Evolutionary conservation across 1,284 basidiomycete genomes (phyloP).

Genomic region (Schizophyllum commune): DNA sequence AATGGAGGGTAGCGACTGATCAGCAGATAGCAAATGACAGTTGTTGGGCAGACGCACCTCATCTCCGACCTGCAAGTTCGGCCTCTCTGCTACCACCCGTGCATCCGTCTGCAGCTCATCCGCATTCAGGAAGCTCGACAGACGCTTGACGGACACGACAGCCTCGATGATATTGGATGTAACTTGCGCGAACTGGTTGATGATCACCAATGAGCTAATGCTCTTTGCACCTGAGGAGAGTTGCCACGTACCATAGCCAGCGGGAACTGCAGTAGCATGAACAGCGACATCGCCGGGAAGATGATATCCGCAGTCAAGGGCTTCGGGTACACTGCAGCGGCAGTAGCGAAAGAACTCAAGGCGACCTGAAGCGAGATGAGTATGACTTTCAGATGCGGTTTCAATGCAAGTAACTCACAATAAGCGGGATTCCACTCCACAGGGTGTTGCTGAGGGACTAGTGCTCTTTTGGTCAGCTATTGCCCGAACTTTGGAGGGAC

Average conservation of each 20-base stretch:
- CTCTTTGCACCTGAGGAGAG: slow-evolving; percentile 1
- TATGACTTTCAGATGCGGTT: not conserved
- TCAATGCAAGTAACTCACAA: not conserved
- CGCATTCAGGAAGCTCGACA: slow-evolving; percentile 71
- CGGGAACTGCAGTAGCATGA: slow-evolving; percentile 87
- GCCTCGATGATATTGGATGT: slow-evolving; percentile 80
- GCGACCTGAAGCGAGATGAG: slow-evolving; percentile 43
- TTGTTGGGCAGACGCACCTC: no score
- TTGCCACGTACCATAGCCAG: slow-evolving; percentile 62
- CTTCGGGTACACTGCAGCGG: slow-evolving; percentile 54
- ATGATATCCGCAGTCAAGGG: slow-evolving; percentile 89
- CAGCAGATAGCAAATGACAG: no score
- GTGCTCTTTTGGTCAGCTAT: slow-evolving; percentile 32
- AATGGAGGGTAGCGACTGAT: not conserved
- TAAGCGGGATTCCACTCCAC: slow-evolving; percentile 57
- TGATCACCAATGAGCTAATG: slow-evolving; percentile 29
- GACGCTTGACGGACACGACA: slow-evolving; percentile 75
- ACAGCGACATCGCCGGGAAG: slow-evolving; percentile 91
- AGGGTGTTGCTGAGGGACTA: slow-evolving; percentile 41
- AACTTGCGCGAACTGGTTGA: slow-evolving; percentile 44
- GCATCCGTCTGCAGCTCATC: slow-evolving; percentile 80
- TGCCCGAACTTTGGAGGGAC: no score
- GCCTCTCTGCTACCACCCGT: slow-evolving; percentile 40
- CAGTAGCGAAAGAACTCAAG: slow-evolving; percentile 82
- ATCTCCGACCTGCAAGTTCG: slow-evolving; percentile 49